phyloP scores from a whole-genome alignment of 139 green algal species.

The Tetraselmis striata region DNA sequence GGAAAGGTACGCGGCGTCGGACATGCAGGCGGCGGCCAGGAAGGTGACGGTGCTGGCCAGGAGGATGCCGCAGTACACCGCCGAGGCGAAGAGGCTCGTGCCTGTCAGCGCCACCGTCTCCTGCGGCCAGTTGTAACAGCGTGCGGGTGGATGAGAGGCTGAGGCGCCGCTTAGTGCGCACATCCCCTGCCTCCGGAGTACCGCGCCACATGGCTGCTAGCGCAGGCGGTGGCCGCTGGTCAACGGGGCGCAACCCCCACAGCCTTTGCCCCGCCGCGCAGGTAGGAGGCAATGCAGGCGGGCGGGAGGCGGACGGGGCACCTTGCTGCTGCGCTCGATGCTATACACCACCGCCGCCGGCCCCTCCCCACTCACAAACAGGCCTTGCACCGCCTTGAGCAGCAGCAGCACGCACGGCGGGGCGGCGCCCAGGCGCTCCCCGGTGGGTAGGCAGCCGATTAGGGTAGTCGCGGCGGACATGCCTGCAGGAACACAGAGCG shows the following conservation, averaged over 20 bases:
- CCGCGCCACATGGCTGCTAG: too few relatives aligned
- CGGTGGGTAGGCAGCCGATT: neutral
- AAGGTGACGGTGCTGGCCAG: neutral
- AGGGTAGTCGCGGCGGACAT: neutral
- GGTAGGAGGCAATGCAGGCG: too few relatives aligned
- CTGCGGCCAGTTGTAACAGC: too few relatives aligned
- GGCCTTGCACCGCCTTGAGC: neutral
- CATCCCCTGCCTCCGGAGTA: too few relatives aligned
- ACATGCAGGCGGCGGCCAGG: neutral
- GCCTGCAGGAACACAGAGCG: neutral
- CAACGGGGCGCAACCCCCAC: too few relatives aligned
- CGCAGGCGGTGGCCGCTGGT: too few relatives aligned
- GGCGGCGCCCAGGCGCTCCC: too few relatives aligned
- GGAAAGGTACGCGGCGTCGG: neutral
- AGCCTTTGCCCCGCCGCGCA: too few relatives aligned
- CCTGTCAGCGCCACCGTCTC: neutral
- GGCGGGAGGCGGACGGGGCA: too few relatives aligned
- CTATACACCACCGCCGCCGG: neutral
- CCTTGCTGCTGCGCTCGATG: neutral
- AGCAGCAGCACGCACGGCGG: neutral
- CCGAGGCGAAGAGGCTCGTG: neutral
- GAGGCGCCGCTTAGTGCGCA: too few relatives aligned
- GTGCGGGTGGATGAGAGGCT: too few relatives aligned
- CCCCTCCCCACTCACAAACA: neutral
- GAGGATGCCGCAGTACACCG: neutral